phyloP scores from a whole-genome alignment of 805 yeast genomes.

The Candida takata region DNA sequence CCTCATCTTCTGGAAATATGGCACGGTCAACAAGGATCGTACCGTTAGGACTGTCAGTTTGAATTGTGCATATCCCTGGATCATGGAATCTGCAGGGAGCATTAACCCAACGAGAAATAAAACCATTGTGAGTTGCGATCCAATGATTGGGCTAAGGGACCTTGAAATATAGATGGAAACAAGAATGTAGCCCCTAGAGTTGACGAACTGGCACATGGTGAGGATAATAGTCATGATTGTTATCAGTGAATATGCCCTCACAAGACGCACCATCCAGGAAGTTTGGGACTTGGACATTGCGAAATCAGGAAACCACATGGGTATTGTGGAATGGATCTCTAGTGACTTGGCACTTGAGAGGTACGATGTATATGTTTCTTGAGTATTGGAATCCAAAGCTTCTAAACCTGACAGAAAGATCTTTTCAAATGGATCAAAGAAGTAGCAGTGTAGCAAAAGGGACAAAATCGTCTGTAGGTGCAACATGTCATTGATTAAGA shows the following conservation, averaged over 20 bases:
- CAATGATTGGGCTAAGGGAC: constrained; percentile 7
- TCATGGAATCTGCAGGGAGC: constrained; percentile 4
- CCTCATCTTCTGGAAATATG: constrained; percentile 15
- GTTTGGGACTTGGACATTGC: constrained; percentile 2
- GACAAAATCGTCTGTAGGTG: constrained; percentile 3
- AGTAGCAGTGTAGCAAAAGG: constrained; percentile 3
- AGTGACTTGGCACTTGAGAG: constrained; percentile 1
- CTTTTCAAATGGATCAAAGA: constrained; percentile 1
- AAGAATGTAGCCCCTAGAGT: not conserved
- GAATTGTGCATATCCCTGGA: constrained; percentile 5
- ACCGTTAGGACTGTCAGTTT: constrained; percentile 7
- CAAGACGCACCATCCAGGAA: constrained; percentile 1
- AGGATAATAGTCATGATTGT: not conserved
- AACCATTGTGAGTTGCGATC: constrained; percentile 7
- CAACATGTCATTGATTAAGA: not conserved
- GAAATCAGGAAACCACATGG: constrained; percentile 4
- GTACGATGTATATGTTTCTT: not conserved
- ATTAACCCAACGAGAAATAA: constrained; percentile 7
- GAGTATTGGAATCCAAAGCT: not conserved
- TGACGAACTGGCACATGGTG: not conserved
- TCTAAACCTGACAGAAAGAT: not conserved
- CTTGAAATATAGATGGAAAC: constrained; percentile 6
- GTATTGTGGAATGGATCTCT: not conserved
- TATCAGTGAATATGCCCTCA: constrained; percentile 1
- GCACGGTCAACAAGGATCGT: constrained; percentile 6